phyloP scores from a whole-genome alignment of 805 yeast genomes.

The Zygosaccharomyces bailii region DNA sequence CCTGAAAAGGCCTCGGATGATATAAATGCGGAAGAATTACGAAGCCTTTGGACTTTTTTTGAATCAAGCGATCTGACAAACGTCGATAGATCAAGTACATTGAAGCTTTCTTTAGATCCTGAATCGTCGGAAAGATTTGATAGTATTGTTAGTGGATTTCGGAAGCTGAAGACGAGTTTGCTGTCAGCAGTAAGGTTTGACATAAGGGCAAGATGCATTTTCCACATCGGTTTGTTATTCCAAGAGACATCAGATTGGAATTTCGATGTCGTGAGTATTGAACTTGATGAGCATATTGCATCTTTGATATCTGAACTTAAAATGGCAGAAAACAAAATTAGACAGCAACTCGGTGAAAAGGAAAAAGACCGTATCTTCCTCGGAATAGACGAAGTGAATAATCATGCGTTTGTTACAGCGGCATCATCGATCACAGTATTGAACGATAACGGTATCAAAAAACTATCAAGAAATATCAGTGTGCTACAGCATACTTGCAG shows the following conservation, averaged over 20 bases:
- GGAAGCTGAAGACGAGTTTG: slow-evolving; percentile 18
- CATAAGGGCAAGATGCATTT: slow-evolving; percentile 29
- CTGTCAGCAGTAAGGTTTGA: slow-evolving; percentile 32
- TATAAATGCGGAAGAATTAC: slow-evolving; percentile 32
- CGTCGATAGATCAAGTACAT: slow-evolving; percentile 14
- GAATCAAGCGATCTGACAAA: slow-evolving; percentile 33
- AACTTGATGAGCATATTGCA: slow-evolving; percentile 30
- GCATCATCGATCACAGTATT: slow-evolving; percentile 26
- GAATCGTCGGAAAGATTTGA: slow-evolving; percentile 23
- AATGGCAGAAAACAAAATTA: slow-evolving; percentile 29
- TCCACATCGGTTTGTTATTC: slow-evolving; percentile 29
- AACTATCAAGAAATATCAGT: slow-evolving; percentile 31
- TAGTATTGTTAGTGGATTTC: slow-evolving; percentile 18
- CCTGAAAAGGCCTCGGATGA: slow-evolving; percentile 6
- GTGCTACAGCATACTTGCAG: slow-evolving; percentile 33
- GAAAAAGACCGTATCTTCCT: slow-evolving; percentile 23
- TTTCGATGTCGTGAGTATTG: slow-evolving; percentile 32
- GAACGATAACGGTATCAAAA: slow-evolving; percentile 33
- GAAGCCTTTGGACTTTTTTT: slow-evolving; percentile 41
- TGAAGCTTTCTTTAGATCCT: slow-evolving; percentile 23
- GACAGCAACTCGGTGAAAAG: slow-evolving; percentile 20
- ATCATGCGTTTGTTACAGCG: slow-evolving; percentile 26
- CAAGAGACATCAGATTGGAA: slow-evolving; percentile 29
- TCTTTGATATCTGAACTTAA: slow-evolving; percentile 28
- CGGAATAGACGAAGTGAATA: slow-evolving; percentile 28